Conservation (phyloP, 306 rosid genomes). For the Hylodesmum podocarpum region DNA sequence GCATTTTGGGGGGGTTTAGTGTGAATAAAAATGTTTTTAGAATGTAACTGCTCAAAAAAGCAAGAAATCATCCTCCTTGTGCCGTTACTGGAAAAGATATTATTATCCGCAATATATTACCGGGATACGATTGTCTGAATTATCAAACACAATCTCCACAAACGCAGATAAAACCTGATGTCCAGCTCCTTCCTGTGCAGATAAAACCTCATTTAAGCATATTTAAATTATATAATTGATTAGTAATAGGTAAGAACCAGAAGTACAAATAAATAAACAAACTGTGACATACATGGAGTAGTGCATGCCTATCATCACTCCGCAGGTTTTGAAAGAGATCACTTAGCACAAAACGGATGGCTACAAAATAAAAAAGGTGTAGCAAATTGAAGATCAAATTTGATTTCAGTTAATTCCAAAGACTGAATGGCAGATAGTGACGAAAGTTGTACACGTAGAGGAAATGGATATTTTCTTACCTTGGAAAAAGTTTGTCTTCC, state of each 20-base stretch:
- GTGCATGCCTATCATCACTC: slow-evolving; percentile 79
- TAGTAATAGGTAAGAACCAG: neutral
- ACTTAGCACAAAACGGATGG: slow-evolving; percentile 91
- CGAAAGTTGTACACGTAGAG: neutral
- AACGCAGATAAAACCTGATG: slow-evolving; percentile 86
- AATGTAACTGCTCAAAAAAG: neutral
- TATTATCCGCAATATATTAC: slow-evolving; percentile 44
- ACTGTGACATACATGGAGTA: slow-evolving; percentile 78
- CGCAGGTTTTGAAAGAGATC: slow-evolving; percentile 90
- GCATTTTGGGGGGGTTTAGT: too few relatives aligned
- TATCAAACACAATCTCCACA: slow-evolving; percentile 98
- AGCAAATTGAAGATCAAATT: slow-evolving; percentile 15
- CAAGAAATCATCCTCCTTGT: neutral
- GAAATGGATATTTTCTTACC: slow-evolving; percentile 47
- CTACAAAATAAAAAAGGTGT: slow-evolving; percentile 32
- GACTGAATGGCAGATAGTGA: slow-evolving; percentile 15
- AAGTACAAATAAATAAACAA: slow-evolving; percentile 11
- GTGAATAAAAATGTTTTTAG: neutral
- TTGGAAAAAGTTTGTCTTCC: slow-evolving; percentile 93
- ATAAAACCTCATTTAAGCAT: slow-evolving; percentile 19
- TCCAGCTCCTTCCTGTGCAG: slow-evolving; percentile 93
- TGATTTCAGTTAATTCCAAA: slow-evolving; percentile 9
- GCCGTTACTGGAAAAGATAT: slow-evolving; percentile 3
- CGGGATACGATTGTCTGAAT: slow-evolving; percentile 95
- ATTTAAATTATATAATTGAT: slow-evolving; percentile 15